Evolutionary conservation across 1,284 basidiomycete species (phyloP).

Genomic region (Tremellales sp.): DNA sequence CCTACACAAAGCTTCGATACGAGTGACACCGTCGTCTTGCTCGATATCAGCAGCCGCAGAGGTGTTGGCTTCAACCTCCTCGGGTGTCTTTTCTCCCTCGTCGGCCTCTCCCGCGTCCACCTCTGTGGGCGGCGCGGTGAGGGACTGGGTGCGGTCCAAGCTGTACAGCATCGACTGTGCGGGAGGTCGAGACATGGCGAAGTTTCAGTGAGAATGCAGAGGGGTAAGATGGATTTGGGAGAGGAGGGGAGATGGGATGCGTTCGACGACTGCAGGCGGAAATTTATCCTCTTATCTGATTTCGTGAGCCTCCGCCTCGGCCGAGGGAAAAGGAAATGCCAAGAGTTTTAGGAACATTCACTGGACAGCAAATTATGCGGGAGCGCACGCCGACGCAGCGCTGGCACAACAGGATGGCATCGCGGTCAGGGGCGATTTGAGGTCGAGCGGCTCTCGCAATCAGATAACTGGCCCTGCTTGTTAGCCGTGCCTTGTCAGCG

Average conservation of each 20-base stretch:
- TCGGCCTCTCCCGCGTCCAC: neutral
- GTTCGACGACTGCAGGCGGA: too few species aligned
- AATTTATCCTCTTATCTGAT: neutral
- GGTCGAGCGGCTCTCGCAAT: too few species aligned
- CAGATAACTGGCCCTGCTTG: too few species aligned
- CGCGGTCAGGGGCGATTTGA: too few species aligned
- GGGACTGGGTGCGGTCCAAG: neutral
- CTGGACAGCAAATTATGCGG: too few species aligned
- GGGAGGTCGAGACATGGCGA: neutral
- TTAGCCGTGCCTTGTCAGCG: too few species aligned
- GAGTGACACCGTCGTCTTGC: constrained; percentile 31
- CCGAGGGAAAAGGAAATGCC: too few species aligned
- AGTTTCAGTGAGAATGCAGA: too few species aligned
- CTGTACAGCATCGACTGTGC: neutral
- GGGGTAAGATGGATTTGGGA: neutral
- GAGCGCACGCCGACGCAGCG: too few species aligned
- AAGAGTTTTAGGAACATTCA: too few species aligned
- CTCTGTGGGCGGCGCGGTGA: neutral
- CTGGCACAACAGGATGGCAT: too few species aligned
- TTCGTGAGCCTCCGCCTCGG: neutral
- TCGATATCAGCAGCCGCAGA: constrained; percentile 4
- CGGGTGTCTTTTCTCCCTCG: neutral
- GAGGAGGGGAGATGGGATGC: neutral
- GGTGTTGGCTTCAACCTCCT: neutral
- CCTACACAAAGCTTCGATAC: constrained; percentile 30